Conservation (phyloP, 306 rosid genomes). For the Prunus kanzakura region DNA sequence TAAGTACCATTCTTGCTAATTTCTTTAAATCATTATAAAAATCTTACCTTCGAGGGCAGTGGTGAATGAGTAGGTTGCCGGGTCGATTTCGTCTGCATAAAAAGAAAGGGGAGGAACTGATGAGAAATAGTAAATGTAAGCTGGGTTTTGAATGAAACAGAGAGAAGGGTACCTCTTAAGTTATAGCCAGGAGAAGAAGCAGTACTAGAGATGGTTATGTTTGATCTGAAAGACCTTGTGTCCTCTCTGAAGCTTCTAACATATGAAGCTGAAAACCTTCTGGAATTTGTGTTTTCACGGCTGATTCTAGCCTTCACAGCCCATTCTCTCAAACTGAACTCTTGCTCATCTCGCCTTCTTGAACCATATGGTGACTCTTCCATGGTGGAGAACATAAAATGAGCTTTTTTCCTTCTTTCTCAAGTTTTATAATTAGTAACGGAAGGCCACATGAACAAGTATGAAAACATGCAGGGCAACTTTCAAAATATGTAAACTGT, state of each 20-base stretch:
- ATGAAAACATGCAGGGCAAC: background rate
- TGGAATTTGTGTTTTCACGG: constrained; percentile 56
- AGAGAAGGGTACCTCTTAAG: constrained; percentile 45
- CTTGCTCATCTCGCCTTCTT: constrained; percentile 55
- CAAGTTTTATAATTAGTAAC: background rate
- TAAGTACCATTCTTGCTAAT: background rate
- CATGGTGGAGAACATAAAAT: constrained; percentile 39
- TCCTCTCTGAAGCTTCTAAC: constrained; percentile 90
- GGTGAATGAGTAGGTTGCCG: constrained; percentile 86
- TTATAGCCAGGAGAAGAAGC: constrained; percentile 90
- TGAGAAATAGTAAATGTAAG: constrained; percentile 6
- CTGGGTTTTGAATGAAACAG: background rate
- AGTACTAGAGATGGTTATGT: constrained; percentile 73
- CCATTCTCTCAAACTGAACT: constrained; percentile 73
- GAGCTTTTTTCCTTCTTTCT: background rate
- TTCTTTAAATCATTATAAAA: background rate
- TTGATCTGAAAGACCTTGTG: constrained; percentile 77
- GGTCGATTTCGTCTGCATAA: constrained; percentile 85
- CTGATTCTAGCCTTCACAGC: constrained; percentile 42
- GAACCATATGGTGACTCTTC: constrained; percentile 47
- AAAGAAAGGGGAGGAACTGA: background rate
- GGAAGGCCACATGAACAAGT: background rate
- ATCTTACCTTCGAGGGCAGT: constrained; percentile 74
- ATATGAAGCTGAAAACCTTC: constrained; percentile 80
- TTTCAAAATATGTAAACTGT: background rate